These are phyloP conservation scores for Aspergillus sp. DNA, from an alignment of 2,329 filamentous ascomycete species.

Conservation along the genomic window DNA sequence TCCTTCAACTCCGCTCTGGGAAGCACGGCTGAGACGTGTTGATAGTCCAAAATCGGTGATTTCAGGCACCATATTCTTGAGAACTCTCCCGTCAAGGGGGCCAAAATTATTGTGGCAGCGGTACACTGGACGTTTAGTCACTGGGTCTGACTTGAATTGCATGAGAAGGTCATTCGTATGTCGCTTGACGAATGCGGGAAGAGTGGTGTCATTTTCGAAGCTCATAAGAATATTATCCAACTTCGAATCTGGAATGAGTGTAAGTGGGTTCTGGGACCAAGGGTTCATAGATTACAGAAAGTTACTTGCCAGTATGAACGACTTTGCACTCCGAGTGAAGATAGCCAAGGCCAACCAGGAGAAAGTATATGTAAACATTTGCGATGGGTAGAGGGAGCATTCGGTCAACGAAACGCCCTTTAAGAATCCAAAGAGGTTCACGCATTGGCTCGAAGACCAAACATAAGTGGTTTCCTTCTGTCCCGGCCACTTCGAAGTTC, in stretches of 20 bases:
- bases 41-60: slow-evolving; percentile 23
- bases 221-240: slow-evolving; percentile 39
- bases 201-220: slow-evolving; percentile 22
- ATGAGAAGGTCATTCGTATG: slow-evolving; percentile 11
- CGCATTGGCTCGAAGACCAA: slow-evolving; percentile 35
- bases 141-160: slow-evolving; percentile 14
- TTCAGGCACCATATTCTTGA: slow-evolving; percentile 18
- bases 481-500: slow-evolving; percentile 14
- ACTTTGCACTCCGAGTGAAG: slow-evolving; percentile 36
- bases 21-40: slow-evolving; percentile 4
- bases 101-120: slow-evolving; percentile 23
- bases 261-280: not conserved
- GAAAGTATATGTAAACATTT: slow-evolving; percentile 30
- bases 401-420: slow-evolving; percentile 21
- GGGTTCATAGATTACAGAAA: not conserved
- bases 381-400: slow-evolving; percentile 25
- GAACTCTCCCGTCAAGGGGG: slow-evolving; percentile 10
- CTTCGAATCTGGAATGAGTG: slow-evolving; percentile 46
- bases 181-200: slow-evolving; percentile 20
- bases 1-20: slow-evolving; percentile 4
- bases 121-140: slow-evolving; percentile 16
- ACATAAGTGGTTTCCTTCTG: slow-evolving; percentile 29
- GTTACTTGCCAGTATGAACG: slow-evolving; percentile 7
- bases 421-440: slow-evolving; percentile 32
- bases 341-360: slow-evolving; percentile 41